Evolutionary conservation across 768 basidiomycete genomes (phyloP).

Genomic region (Boletus eberwhitei): DNA sequence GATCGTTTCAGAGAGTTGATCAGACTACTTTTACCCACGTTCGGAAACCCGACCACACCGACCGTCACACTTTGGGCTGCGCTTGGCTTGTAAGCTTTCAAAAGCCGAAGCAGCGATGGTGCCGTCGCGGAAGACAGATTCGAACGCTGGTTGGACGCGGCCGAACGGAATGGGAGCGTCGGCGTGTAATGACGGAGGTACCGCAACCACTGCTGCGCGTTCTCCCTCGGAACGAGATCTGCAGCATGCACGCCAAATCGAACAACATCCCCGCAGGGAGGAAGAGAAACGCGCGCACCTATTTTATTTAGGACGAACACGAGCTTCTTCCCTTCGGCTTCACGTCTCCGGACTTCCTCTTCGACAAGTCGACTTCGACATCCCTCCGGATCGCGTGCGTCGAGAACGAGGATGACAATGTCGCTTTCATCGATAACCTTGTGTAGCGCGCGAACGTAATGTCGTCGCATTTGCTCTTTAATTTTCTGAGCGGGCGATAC

Average conservation of each 20-base stretch:
- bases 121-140: conserved; percentile 79
- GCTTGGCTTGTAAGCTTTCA: conserved; percentile 79
- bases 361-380: conserved; percentile 90
- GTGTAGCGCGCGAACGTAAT: conserved; percentile 77
- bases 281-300: conserved; percentile 47
- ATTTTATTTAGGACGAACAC: conserved; percentile 97
- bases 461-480: conserved; percentile 65
- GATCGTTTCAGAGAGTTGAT: conserved; percentile 90
- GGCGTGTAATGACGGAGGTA: conserved; percentile 91
- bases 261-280: neutral
- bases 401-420: conserved; percentile 84
- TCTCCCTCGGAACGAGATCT: conserved; percentile 89
- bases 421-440: conserved; percentile 94
- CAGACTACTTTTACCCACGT: conserved; percentile 93
- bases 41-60: conserved; percentile 94
- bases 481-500: conserved; percentile 41
- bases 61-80: conserved; percentile 69
- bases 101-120: conserved; percentile 71
- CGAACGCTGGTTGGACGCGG: conserved; percentile 70
- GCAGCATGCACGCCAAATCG: neutral
- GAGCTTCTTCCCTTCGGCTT: conserved; percentile 85
- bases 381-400: conserved; percentile 94
- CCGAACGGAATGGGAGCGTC: conserved; percentile 86
- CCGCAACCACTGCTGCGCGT: conserved; percentile 87
- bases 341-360: conserved; percentile 84